Conservation (phyloP, 768 basidiomycete genomes). For the Gloeophyllum trabeum region DNA sequence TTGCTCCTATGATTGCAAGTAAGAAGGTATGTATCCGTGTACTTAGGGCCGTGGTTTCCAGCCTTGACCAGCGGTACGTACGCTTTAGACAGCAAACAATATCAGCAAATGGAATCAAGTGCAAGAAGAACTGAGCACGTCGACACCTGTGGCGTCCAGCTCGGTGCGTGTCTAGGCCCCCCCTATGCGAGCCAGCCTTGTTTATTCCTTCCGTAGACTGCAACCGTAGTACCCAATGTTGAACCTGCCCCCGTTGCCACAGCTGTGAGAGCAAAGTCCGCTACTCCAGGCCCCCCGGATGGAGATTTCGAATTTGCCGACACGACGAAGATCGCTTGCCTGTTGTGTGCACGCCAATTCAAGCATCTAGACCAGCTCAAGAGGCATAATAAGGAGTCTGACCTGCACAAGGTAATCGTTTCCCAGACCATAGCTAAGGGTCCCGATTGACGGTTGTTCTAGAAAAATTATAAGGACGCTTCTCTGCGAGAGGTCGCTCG, state of each 20-base stretch:
- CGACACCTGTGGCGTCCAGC: background rate
- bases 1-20: conserved; percentile 74
- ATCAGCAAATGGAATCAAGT: conserved; percentile 98
- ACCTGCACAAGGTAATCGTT: conserved; percentile 96
- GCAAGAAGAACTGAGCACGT: conserved; percentile 64
- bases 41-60: background rate
- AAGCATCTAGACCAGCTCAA: conserved; percentile 77
- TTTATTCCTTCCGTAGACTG: conserved; percentile 4
- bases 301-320: conserved; percentile 80
- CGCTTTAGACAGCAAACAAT: conserved; percentile 65
- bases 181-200: background rate
- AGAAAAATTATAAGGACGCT: conserved; percentile 82
- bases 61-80: background rate
- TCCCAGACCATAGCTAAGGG: too few species aligned
- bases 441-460: conserved; percentile 7
- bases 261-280: conserved; percentile 13
- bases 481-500: conserved; percentile 64
- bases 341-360: conserved; percentile 91
- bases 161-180: background rate
- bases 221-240: conserved; percentile 15
- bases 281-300: conserved; percentile 32
- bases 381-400: conserved; percentile 89
- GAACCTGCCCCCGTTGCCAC: conserved; percentile 7
- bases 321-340: conserved; percentile 58
- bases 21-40: conserved; percentile 50